Evolutionary conservation across 257 asterid genomes (phyloP), one percentile per base, ranked within the genome.

Genomic region (Fraxinus excelsior): DNA sequence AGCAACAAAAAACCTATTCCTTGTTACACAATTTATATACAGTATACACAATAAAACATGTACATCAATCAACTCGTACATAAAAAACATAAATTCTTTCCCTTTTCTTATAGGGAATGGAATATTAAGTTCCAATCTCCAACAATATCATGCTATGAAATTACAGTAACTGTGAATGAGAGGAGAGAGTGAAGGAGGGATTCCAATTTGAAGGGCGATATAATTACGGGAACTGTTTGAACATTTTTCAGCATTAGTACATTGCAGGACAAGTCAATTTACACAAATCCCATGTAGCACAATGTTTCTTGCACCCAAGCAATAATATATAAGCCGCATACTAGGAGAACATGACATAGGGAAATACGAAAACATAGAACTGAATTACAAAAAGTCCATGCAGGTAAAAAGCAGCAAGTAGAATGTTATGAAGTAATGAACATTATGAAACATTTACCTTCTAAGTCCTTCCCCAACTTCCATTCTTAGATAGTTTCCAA

Each of bases 401-500:
- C 28, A 44, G 56, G 29, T 37, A 34, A 79, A 76, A n/a, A 60
- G 35, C 32, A 73, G 74, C 67, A 56, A n/a, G 31, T 65, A 74
- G 64, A 70, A 62, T 32, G 18, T 77, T 25, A 76, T 16, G 51
- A 77, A 26, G 26, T 21, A 56, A n/a, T 56, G 65, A 21, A 6
- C 10, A 19, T 56, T 56, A 56, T 21, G 26, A 23, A 76, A 76
- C 32, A 62, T 44, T 82, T 84, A 93, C 98, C 97, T 85, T 82
- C 86, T 90, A 79, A 82, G 84, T 44, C 96, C 95, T 88, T 93
- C 97, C 21, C 98, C 98, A 80, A 91, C 99, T 90, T 96, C 97
- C 72, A 93, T 86, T 80, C 98, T 85, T 71, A 91, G 87, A 84
- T 93, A 96, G 85, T 80, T 89, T 66, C 90, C 89, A 67, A 96